phyloP scores from a whole-genome alignment of 352 stramenopile genomes.

The Plasmopara viticola region DNA sequence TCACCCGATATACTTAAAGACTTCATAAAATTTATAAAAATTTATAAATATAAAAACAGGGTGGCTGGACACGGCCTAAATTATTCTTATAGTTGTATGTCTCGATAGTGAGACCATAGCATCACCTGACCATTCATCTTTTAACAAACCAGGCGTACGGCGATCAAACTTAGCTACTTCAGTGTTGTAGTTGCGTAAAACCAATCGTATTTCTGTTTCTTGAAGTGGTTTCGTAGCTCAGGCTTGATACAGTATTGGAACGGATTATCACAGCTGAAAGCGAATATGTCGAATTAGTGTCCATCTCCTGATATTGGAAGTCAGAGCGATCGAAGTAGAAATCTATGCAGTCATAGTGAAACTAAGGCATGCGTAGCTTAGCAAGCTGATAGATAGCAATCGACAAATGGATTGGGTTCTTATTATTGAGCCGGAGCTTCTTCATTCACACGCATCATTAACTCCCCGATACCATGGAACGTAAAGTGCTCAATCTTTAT shows the following conservation, averaged over 20 bases:
- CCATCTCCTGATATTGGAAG: conserved; percentile 8
- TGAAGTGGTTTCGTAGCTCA: conserved; percentile 7
- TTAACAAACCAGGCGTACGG: conserved; percentile 1
- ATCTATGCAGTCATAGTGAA: too few relatives aligned
- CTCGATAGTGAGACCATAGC: too few relatives aligned
- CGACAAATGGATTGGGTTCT: conserved; percentile 1
- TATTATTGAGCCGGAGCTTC: conserved; percentile 1
- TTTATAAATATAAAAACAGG: too few relatives aligned
- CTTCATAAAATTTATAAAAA: too few relatives aligned
- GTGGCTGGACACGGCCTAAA: too few relatives aligned
- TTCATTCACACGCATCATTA: not conserved
- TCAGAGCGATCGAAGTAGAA: conserved; percentile 12
- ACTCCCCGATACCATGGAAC: conserved; percentile 1
- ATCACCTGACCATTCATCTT: conserved; percentile 4
- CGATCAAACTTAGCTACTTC: conserved; percentile 1
- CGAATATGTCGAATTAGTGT: too few relatives aligned
- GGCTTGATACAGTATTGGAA: conserved; percentile 6
- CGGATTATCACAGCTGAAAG: not conserved
- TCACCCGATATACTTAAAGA: too few relatives aligned
- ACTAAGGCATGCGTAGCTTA: conserved; percentile 9
- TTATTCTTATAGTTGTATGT: too few relatives aligned
- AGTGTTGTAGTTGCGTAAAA: too few relatives aligned
- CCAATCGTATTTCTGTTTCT: conserved; percentile 3
- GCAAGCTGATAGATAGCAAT: conserved; percentile 3
- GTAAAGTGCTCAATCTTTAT: conserved; percentile 2